Evolutionary conservation across 2,329 filamentous ascomycete species (phyloP).

Genomic region (Graphilbum fragrans): DNA sequence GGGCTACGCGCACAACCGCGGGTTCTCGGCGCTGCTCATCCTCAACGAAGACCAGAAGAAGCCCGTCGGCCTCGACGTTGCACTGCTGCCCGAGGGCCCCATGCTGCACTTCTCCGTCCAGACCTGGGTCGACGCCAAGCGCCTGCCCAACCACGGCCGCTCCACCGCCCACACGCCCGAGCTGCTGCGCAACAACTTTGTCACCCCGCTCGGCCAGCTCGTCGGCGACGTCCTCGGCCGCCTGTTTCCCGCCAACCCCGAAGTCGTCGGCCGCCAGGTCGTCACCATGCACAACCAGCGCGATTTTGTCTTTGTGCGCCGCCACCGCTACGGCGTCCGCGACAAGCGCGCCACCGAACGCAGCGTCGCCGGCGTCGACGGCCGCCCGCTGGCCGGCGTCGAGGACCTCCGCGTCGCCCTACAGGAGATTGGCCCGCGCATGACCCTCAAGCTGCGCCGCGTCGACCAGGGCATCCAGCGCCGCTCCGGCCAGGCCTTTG

Average conservation of each 20-base stretch:
- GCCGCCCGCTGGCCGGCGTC: constrained; percentile 71
- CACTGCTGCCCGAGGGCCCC: constrained; percentile 73
- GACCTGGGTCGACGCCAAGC: constrained; percentile 82
- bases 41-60: constrained; percentile 83
- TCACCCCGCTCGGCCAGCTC: constrained; percentile 78
- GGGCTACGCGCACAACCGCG: constrained; percentile 68
- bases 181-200: constrained; percentile 85
- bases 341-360: constrained; percentile 83
- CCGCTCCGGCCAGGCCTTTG: constrained; percentile 61
- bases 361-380: constrained; percentile 68
- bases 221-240: constrained; percentile 75
- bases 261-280: constrained; percentile 69
- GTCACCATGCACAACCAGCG: constrained; percentile 90
- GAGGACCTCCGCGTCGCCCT: constrained; percentile 77
- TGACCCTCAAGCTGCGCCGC: constrained; percentile 74
- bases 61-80: constrained; percentile 68
- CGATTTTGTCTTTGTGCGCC: constrained; percentile 87
- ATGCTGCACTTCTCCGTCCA: constrained; percentile 88
- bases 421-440: constrained; percentile 70
- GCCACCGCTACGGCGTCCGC: constrained; percentile 86
- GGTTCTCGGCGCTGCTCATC: constrained; percentile 74
- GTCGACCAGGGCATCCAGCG: constrained; percentile 76
- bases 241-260: constrained; percentile 65
- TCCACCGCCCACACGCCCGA: constrained; percentile 86
- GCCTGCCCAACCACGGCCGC: constrained; percentile 78